Evolutionary conservation across 108 stramenopile genomes (phyloP).

Genomic region (Pseudonitzschia multiseries): DNA sequence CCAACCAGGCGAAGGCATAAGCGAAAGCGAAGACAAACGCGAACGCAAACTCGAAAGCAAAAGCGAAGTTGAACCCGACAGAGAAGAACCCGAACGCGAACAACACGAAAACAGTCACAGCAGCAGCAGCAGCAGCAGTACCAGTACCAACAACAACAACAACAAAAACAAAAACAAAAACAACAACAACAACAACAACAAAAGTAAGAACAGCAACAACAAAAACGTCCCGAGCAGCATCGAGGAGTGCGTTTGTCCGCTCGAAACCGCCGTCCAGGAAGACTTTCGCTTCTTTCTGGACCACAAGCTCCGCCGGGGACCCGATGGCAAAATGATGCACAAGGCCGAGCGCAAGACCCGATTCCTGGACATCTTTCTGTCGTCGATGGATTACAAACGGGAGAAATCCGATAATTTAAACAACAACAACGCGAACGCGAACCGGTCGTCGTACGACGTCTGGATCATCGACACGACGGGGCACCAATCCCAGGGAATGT

Average conservation of each 20-base stretch:
- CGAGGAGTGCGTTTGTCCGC: background rate
- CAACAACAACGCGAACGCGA: background rate
- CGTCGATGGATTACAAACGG: constrained; percentile 5
- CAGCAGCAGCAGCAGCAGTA: too few species aligned
- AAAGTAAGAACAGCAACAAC: too few species aligned
- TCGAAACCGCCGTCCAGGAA: background rate
- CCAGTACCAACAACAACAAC: too few species aligned
- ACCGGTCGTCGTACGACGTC: background rate
- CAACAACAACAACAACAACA: too few species aligned
- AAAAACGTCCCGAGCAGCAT: background rate
- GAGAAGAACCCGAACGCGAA: background rate
- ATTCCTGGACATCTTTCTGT: background rate
- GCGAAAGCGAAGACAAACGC: too few species aligned
- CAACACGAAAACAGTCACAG: too few species aligned
- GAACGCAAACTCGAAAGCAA: background rate
- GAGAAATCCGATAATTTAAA: background rate
- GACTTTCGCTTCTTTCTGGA: background rate
- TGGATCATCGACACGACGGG: constrained; percentile 3
- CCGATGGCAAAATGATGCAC: constrained; percentile 7
- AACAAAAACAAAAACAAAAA: too few species aligned
- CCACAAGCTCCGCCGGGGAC: background rate
- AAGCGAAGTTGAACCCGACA: background rate
- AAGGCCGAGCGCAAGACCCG: background rate
- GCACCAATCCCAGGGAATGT: constrained; percentile 1
- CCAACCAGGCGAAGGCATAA: too few species aligned